These are phyloP conservation scores for Fusarium sp. DNA, from an alignment of 2,329 filamentous ascomycete genomes.

Conservation along the genomic window DNA sequence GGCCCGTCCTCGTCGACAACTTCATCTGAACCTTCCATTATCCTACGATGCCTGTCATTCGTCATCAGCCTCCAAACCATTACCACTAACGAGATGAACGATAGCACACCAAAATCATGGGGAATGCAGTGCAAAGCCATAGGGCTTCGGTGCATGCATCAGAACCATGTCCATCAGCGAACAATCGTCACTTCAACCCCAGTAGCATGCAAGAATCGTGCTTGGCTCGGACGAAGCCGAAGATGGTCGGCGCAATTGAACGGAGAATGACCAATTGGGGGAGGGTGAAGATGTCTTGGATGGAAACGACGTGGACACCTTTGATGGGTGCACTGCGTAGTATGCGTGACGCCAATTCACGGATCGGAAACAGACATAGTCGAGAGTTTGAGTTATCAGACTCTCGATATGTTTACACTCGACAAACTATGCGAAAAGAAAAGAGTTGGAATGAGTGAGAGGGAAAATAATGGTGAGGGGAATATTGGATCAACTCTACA, in stretches of 20 bases:
- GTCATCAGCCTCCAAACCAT: constrained; percentile 6
- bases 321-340: constrained; percentile 2
- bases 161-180: neutral
- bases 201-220: neutral
- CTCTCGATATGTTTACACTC: neutral
- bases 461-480: neutral
- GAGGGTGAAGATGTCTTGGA: neutral
- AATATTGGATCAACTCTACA: neutral
- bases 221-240: constrained; percentile 30
- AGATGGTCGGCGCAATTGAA: neutral
- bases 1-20: constrained; percentile 3
- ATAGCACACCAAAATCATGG: constrained; percentile 16
- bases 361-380: neutral
- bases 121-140: constrained; percentile 30
- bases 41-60: constrained; percentile 1
- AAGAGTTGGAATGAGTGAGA: neutral
- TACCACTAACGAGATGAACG: constrained; percentile 18
- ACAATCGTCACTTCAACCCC: constrained; percentile 1
- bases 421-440: neutral
- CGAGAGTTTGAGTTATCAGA: neutral
- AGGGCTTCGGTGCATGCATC: constrained; percentile 14
- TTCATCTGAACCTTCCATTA: neutral
- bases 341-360: constrained; percentile 5
- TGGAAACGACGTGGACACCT: constrained; percentile 11
- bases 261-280: constrained; percentile 13